Evolutionary conservation across 2,329 filamentous ascomycete species (phyloP), one percentile per base, ranked within the genome.

Genomic region (Epichloe bromicola): DNA sequence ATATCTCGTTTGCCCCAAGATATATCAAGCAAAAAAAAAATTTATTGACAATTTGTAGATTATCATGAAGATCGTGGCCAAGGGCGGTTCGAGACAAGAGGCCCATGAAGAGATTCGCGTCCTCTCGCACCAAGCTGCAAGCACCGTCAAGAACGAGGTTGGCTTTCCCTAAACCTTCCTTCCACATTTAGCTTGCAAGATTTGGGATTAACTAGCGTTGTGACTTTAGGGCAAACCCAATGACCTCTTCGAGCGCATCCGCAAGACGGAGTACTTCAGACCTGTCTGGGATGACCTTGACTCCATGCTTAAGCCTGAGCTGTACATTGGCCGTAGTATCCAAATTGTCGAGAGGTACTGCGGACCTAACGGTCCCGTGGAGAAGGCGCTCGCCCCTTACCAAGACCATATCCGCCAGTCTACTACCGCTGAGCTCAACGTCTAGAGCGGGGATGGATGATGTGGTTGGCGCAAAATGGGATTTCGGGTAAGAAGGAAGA

Each of bases 61-160:
- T 63, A 86, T 90, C 64, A 89, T 94, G 86, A 81, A 80, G 58
- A 74, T 91, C 51, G 80, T 83, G 30, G 79, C 80, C 51, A 77
- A 82, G 61, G 87, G 86, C 34, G 76, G 73, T 30, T 86, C 80
- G 10, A 74, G 88, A 47, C 88, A 94, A 65, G 86, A 91, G 37
- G 85, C 87, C 1, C 89, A 95, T 67, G 89, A 95, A 70, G 72
- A 91, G 67, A 90, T 95, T 60, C 83, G 85, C 7, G 85, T 95
- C 1, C 75, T 95, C 44, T 86, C 79, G 2, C 85, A 89, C 69
- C 74, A 94, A 68, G 87, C 88, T 0, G 78, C 75, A 42, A 73
- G 75, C 34, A 80, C 84, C 41, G 72, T 75, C 34, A 74, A 75
- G 64, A 59, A 70, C 43, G 67, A 75, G 58, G 65, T 51, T 40